Conservation (phyloP, 495 filamentous ascomycete species). For the Aspergillus nanangensis region DNA sequence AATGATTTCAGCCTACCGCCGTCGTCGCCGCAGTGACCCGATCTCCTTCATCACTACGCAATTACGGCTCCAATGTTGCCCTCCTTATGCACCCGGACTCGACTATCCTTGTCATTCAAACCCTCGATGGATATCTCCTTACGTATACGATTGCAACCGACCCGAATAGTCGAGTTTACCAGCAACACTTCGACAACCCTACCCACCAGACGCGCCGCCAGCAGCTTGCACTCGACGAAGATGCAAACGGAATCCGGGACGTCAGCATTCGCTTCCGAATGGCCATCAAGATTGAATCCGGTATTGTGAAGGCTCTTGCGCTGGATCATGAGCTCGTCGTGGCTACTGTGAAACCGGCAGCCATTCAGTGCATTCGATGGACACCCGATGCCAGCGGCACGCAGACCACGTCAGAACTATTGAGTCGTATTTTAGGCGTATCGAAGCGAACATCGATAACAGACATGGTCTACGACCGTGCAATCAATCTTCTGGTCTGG, state of each 20-base stretch:
- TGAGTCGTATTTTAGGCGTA: constrained; percentile 82
- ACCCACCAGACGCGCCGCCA: constrained; percentile 68
- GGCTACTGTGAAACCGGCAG: constrained; percentile 86
- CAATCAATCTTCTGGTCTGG: constrained; percentile 97
- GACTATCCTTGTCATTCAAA: constrained; percentile 88
- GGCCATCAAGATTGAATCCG: constrained; percentile 97
- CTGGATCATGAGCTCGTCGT: constrained; percentile 92
- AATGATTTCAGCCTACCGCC: constrained; percentile 67
- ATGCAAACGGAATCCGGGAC: constrained; percentile 78
- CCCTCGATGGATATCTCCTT: constrained; percentile 79
- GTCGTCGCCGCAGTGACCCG: constrained; percentile 81
- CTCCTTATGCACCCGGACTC: constrained; percentile 89
- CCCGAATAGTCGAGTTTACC: constrained; percentile 75
- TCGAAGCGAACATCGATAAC: constrained; percentile 67
- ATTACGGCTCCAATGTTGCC: constrained; percentile 80
- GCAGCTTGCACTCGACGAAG: constrained; percentile 59
- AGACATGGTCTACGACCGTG: constrained; percentile 93
- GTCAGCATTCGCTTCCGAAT: constrained; percentile 89
- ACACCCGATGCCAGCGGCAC: constrained; percentile 71
- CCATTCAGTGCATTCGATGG: constrained; percentile 96
- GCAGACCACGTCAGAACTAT: constrained; percentile 86
- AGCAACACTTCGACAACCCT: constrained; percentile 66
- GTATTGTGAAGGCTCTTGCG: constrained; percentile 81
- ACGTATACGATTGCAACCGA: constrained; percentile 92
- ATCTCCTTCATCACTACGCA: constrained; percentile 68